These are phyloP conservation scores for Hanseniaspora lachancei DNA, from an alignment of 805 yeast genomes.

Conservation along the genomic window DNA sequence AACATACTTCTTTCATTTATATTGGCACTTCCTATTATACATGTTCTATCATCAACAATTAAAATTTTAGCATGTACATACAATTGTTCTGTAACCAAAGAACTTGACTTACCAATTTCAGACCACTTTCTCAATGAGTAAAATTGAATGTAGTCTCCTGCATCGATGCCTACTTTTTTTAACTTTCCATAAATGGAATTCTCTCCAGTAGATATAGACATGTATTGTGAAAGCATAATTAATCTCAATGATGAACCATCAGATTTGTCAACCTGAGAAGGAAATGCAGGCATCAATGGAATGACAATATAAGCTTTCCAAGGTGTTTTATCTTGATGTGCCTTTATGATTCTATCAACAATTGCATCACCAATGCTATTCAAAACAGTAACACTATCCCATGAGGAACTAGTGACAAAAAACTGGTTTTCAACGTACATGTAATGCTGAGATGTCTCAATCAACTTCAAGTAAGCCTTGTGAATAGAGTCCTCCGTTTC, in stretches of 20 bases:
- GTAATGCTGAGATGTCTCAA: constrained; percentile 84
- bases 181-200: constrained; percentile 77
- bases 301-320: constrained; percentile 90
- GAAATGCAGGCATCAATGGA: constrained; percentile 97
- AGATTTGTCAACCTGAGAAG: constrained; percentile 78
- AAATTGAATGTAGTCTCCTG: constrained; percentile 83
- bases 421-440: constrained; percentile 93
- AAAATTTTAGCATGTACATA: constrained; percentile 87
- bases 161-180: constrained; percentile 65
- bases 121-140: constrained; percentile 94
- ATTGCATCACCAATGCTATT: constrained; percentile 87
- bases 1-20: constrained; percentile 93
- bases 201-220: constrained; percentile 83
- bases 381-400: constrained; percentile 71
- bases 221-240: constrained; percentile 91
- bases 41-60: constrained; percentile 85
- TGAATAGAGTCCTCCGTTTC: constrained; percentile 82
- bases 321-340: constrained; percentile 55
- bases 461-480: constrained; percentile 77
- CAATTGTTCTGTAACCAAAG: constrained; percentile 74
- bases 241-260: constrained; percentile 92
- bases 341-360: constrained; percentile 88
- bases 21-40: constrained; percentile 93
- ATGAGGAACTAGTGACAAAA: constrained; percentile 76
- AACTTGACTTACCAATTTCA: constrained; percentile 60